Evolutionary conservation across 73 alveolate genomes (phyloP), one percentile per base, ranked within the genome.

Genomic region (Urostyla sp.): DNA sequence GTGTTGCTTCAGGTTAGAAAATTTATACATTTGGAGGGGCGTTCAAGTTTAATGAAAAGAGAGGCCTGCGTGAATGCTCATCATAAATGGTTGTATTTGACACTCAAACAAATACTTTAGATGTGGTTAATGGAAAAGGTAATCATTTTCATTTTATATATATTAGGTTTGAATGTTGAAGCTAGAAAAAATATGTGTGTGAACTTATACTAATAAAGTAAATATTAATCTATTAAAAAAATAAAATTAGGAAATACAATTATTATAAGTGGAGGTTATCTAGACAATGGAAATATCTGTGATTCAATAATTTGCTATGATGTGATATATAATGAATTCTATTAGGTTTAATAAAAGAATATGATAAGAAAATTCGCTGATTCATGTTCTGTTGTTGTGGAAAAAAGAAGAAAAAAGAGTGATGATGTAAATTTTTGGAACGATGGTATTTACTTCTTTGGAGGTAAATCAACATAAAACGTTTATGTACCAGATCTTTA

Each of bases 361-460:
- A 4, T 13, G 5, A 69, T 69, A 3, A 69, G 49, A 48, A 69
- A 69, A 31, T 48, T 69, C 23, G 85, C 85, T 32, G 32, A 73
- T 34, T 18, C 85, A 73, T 57, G 59, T 28, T 27, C 75, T 52
- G 75, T 31, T 5, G 20, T 16, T 16, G 67, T 36, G 31, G 4
- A 5, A 16, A 36, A 37, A 10, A 10, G 58, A 63, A 3, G 44
- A 37, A 8, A 8, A 6, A 27, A 50, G 32, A 50, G 21, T 0
- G 5, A 28, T 27, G 18, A 27, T n/a, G 15, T 15, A 20, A 13
- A 13, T 0, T 4, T 15, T 28, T 45, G 55, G 7, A 45, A 69
- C 40, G 83, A 69, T 69, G 85, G 85, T 18, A 32, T 73, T 31
- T 73, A 73, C 44, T 56, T 50, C 37, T 73, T 73, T 35, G 85